phyloP scores from a whole-genome alignment of 805 yeast genomes.

The Metschnikowia anglica region DNA sequence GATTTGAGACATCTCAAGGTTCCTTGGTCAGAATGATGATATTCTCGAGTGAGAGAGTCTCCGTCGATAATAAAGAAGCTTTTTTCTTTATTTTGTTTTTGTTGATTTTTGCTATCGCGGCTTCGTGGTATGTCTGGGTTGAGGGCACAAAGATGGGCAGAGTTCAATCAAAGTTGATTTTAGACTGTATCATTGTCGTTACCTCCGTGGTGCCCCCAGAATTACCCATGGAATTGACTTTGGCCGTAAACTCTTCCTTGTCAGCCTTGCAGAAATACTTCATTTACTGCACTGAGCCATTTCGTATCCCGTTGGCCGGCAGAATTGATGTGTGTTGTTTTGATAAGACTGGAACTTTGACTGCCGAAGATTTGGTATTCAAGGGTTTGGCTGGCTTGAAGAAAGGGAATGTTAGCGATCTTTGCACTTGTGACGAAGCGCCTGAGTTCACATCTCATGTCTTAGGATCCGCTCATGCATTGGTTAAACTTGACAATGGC shows the following conservation, averaged over 20 bases:
- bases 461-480: conserved; percentile 94
- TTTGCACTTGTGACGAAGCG: conserved; percentile 58
- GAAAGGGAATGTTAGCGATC: conserved; percentile 49
- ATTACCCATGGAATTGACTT: conserved; percentile 96
- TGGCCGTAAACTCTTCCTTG: conserved; percentile 94
- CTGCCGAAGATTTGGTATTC: conserved; percentile 93
- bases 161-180: conserved; percentile 85
- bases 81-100: conserved; percentile 87
- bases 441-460: conserved; percentile 69
- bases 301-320: conserved; percentile 96
- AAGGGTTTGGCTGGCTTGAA: conserved; percentile 92
- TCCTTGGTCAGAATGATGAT: conserved; percentile 97
- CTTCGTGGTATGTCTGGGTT: conserved; percentile 97
- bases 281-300: conserved; percentile 97
- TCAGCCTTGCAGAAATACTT: conserved; percentile 83
- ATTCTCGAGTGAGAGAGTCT: conserved; percentile 92
- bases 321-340: conserved; percentile 98
- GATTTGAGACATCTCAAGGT: conserved; percentile 98
- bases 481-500: conserved; percentile 92
- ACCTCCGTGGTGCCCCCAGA: conserved; percentile 99
- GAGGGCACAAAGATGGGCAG: conserved; percentile 97
- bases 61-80: conserved; percentile 94
- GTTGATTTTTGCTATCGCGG: conserved; percentile 87
- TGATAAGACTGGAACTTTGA: conserved; percentile 96
- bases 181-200: conserved; percentile 92